A percentile compares a stretch with the other conserved stretches of the same genome.
These are phyloP conservation scores for Lachnellula suecica DNA, from an alignment of 2,329 filamentous ascomycete species.

Conservation along the genomic window DNA sequence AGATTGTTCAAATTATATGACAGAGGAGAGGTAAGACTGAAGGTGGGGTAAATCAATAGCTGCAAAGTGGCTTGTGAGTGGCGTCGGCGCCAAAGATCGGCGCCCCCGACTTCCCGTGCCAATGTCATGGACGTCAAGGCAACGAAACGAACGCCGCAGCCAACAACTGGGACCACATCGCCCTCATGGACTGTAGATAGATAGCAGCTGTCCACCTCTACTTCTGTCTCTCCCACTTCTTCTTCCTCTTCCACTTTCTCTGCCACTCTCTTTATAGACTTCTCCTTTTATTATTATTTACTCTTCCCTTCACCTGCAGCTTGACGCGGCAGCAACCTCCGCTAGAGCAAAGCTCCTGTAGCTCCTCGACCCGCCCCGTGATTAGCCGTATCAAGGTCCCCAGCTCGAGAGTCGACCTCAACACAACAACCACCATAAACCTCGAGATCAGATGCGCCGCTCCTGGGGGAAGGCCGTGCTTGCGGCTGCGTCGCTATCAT, in stretches of 20 bases:
- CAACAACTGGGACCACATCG: neutral
- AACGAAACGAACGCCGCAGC: too few species aligned
- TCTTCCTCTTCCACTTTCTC: neutral
- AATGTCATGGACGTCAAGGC: neutral
- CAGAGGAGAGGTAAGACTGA: neutral
- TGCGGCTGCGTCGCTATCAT: constrained; percentile 39
- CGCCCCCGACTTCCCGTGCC: too few species aligned
- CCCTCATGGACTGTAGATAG: neutral
- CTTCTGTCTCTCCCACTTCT: neutral
- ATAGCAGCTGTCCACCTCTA: neutral
- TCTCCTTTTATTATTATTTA: neutral
- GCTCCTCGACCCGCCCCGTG: neutral
- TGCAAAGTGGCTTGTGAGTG: too few species aligned
- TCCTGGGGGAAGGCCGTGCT: constrained; percentile 23
- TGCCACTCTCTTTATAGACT: neutral
- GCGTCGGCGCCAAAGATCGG: too few species aligned
- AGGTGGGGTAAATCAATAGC: neutral
- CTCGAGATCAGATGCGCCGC: constrained; percentile 22
- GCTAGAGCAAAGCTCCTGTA: neutral
- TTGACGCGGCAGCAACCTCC: neutral
- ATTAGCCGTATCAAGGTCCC: neutral
- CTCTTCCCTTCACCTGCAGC: neutral
- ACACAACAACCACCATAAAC: constrained; percentile 8
- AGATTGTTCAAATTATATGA: neutral
- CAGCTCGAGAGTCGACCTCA: constrained; percentile 13